These are phyloP conservation scores for Scheffersomyces cryptocercus DNA, from an alignment of 1,139 yeast genomes.

Conservation along the genomic window DNA sequence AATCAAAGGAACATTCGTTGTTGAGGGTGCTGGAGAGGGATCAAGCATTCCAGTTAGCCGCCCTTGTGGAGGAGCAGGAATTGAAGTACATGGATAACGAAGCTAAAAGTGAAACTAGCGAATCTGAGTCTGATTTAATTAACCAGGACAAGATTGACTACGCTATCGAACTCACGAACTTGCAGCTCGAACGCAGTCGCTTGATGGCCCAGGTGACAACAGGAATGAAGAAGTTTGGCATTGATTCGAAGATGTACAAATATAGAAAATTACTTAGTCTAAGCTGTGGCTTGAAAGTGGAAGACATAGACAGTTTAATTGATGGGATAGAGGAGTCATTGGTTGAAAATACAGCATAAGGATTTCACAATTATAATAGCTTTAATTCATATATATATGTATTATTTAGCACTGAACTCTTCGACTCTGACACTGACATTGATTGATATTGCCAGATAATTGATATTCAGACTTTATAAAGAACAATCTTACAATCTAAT, in stretches of 20 bases:
- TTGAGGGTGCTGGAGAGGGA: constrained; percentile 25
- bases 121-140: constrained; percentile 16
- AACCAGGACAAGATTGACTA: constrained; percentile 23
- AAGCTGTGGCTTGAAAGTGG: constrained; percentile 78
- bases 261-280: constrained; percentile 79
- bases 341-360: constrained; percentile 25
- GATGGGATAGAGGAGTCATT: constrained; percentile 50
- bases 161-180: constrained; percentile 48
- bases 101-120: constrained; percentile 9
- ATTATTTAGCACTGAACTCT: neutral
- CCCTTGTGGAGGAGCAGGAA: constrained; percentile 48
- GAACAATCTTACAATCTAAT: no score
- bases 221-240: constrained; percentile 39
- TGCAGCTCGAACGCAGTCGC: constrained; percentile 54
- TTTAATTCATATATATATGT: neutral
- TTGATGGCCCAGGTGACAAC: constrained; percentile 40
- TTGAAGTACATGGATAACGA: constrained; percentile 16
- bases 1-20: constrained; percentile 36
- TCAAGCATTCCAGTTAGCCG: constrained; percentile 55
- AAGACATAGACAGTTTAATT: constrained; percentile 69
- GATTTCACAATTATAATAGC: neutral
- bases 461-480: no score
- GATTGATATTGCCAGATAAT: no score
- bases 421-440: no score
- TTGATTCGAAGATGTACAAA: constrained; percentile 65